Evolutionary conservation across 257 asterid genomes (phyloP).

Genomic region (Gentiana straminea): DNA sequence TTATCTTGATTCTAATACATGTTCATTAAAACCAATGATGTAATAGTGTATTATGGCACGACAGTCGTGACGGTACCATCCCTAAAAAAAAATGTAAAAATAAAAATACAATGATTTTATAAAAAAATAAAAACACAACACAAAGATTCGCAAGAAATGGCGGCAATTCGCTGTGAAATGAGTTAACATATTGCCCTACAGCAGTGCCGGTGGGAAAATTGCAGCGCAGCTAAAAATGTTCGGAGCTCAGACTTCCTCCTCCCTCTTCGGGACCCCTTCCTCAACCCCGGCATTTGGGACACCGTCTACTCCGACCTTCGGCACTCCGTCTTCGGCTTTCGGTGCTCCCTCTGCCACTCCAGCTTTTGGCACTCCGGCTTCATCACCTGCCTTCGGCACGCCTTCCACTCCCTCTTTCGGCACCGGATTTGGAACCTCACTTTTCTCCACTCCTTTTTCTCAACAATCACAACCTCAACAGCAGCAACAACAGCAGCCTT

Average conservation of each 20-base stretch:
- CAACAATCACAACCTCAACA: slow-evolving; percentile 44
- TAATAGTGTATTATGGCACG: too few relatives aligned
- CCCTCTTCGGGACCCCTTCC: slow-evolving; percentile 23
- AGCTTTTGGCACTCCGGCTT: slow-evolving; percentile 22
- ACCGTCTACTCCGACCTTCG: slow-evolving; percentile 30
- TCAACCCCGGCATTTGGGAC: slow-evolving; percentile 24
- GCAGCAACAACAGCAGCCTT: slow-evolving; percentile 33
- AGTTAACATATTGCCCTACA: too few relatives aligned
- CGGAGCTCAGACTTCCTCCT: slow-evolving; percentile 20
- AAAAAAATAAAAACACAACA: too few relatives aligned
- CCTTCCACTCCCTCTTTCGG: slow-evolving; percentile 64
- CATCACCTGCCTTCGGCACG: slow-evolving; percentile 37
- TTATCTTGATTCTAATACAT: too few relatives aligned
- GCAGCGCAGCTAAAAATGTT: slow-evolving; percentile 12
- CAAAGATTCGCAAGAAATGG: too few relatives aligned
- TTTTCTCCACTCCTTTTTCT: slow-evolving; percentile 65
- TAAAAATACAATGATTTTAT: too few relatives aligned
- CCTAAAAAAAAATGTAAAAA: too few relatives aligned
- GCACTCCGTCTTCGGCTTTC: slow-evolving; percentile 40
- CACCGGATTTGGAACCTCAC: slow-evolving; percentile 51
- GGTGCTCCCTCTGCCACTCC: slow-evolving; percentile 36
- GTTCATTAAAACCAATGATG: too few relatives aligned
- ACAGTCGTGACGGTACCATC: too few relatives aligned
- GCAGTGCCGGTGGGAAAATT: too few relatives aligned
- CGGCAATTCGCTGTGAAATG: too few relatives aligned